Evolutionary conservation across 148 eudicot species (phyloP), one percentile per base, ranked within the genome.

Genomic region (Mesembryanthemum crystallinum): DNA sequence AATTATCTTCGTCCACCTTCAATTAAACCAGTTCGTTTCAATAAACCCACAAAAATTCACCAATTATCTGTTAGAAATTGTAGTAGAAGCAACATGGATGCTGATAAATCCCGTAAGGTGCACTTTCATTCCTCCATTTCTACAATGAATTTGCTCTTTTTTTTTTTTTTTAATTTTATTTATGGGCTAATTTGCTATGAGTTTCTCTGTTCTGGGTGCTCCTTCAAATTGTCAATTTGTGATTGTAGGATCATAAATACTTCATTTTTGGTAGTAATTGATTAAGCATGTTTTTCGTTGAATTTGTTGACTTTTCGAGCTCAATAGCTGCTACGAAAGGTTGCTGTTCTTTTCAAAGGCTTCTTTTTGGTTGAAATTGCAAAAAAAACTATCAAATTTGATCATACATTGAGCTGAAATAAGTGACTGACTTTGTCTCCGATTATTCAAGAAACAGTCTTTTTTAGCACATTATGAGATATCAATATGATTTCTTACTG

Each of bases 101-200:
- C 70, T 63, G 37, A 73, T 69, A 72, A 42, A 72, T 68, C 71
- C 62, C 63, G 29, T 32, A 79, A 79, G 78, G 85, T 82, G 39
- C 71, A n/a, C 23, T 27, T 37, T 55, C 12, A 24, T 68, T 45
- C 58, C 0, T 45, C 0, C 3, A 11, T 33, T 28, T 23, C 29
- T 24, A 13, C 5, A 9, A 2, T 57, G 27, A 28, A 18, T 0
- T 37, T 47, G 1, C 30, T 32, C 0, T 5, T 13, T 8, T 7
- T 7, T 72, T 39, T 25, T 24, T 70, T 1, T 29, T 37, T 45
- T 62, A 13, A 29, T 5, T 76, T 68, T 39, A 27, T 47, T 51
- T 8, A 21, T 45, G 54, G 43, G 24, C 15, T 3, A 43, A 8
- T 64, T 51, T 75, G 45, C 20, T 21, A 12, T 10, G 69, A 3